Evolutionary conservation across 176 grass and related monocot genomes (phyloP), one percentile per base, ranked within the genome.

Genomic region (Metroxylon sagu): DNA sequence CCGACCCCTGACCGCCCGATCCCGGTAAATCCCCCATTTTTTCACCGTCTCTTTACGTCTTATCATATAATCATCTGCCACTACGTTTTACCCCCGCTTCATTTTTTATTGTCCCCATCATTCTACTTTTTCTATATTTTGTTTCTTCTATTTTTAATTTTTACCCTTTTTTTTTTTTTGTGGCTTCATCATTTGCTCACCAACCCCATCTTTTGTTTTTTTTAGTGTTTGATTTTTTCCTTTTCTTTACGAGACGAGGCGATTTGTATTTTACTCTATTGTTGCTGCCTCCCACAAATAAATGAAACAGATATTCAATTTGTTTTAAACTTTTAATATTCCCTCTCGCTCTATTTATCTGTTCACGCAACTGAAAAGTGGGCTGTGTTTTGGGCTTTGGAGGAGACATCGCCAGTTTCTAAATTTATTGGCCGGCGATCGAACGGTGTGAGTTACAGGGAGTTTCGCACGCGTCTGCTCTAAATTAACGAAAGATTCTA

Each of bases 191-290:
- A 35, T 2, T 25, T 16, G 18, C 53, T 76, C 39, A 35, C 6
- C 8, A 35, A 7, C 35, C 35, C 5, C 35, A 43, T 43, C 35
- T 73, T 82, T 65, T 87, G 60, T 61, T 66, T 62, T 73, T 16
- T 66, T 77, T 68, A 74, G 65, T 30, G 52, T 69, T 84, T 49
- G 52, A 71, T 76, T 71, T 76, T 12, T 49, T 58, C 1, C 1
- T 49, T 55, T 64, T 54, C 23, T 70, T 75, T 52, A 18, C 68
- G 16, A n/a, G 56, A 57, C 31, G 25, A 59, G 29, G 58, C 31
- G 59, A 70, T 70, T 66, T 81, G 78, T 86, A 77, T 81, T 48
- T 30, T 77, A 76, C 27, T 63, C 50, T 53, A 73, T 84, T 64
- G 17, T 58, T 50, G 64, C 12, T 43, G 35, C 35, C 35, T 43